These are phyloP conservation scores for Penicillium hesseltinei DNA, from an alignment of 2,329 filamentous ascomycete species.

Conservation along the genomic window DNA sequence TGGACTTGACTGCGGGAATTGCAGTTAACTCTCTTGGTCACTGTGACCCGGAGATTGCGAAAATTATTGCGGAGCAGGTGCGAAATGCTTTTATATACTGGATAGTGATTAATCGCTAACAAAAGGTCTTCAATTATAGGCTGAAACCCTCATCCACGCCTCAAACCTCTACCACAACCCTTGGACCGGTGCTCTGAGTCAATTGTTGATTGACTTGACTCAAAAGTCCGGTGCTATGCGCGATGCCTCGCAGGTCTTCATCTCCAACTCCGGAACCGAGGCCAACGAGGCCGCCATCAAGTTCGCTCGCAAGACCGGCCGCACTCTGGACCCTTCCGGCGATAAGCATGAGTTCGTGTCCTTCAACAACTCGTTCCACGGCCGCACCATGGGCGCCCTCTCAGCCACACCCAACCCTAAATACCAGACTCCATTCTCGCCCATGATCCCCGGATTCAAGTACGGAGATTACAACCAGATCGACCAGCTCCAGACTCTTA, in stretches of 20 bases:
- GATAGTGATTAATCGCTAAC: constrained; percentile 7
- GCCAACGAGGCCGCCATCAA: constrained; percentile 98
- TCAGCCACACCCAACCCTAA: constrained; percentile 98
- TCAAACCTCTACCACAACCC: constrained; percentile 97
- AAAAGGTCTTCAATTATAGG: constrained; percentile 39
- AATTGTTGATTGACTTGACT: constrained; percentile 80
- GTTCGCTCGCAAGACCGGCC: constrained; percentile 89
- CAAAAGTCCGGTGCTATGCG: constrained; percentile 77
- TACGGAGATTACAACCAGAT: constrained; percentile 86
- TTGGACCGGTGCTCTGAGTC: constrained; percentile 87
- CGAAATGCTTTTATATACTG: constrained; percentile 7
- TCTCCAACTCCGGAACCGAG: constrained; percentile 95
- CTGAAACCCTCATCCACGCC: constrained; percentile 78
- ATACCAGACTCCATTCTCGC: constrained; percentile 91
- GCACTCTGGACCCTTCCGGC: constrained; percentile 67
- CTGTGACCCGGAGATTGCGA: constrained; percentile 74
- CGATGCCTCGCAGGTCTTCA: constrained; percentile 74
- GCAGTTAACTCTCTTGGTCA: constrained; percentile 93
- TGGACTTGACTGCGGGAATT: constrained; percentile 95
- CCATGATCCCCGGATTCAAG: constrained; percentile 91
- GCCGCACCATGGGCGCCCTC: constrained; percentile 89
- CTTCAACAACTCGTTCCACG: constrained; percentile 91
- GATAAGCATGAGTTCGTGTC: constrained; percentile 82
- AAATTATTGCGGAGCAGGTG: constrained; percentile 76
- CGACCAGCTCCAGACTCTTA: constrained; percentile 65